Percentiles rank a stretch among this genome's conserved stretches.
These are phyloP conservation scores for Apiotrichum mycotoxinovorans DNA, from an alignment of 1,284 basidiomycete species.

Conservation along the genomic window DNA sequence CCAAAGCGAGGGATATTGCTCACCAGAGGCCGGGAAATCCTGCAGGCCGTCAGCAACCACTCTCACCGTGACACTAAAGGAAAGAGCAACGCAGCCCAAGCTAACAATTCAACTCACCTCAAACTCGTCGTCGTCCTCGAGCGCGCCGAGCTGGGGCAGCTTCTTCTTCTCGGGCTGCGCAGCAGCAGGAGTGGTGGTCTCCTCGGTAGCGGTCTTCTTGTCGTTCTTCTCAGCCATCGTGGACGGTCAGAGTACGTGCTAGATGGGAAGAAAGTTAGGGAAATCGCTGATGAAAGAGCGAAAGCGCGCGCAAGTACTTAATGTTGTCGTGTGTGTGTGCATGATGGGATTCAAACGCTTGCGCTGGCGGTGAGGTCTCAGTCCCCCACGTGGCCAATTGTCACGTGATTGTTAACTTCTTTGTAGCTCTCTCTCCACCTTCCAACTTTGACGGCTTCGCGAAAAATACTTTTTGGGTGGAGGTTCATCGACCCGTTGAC, in stretches of 20 bases:
- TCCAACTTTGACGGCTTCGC: neutral
- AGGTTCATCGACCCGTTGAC: neutral
- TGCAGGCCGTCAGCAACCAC: neutral
- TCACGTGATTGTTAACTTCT: constrained; percentile 6
- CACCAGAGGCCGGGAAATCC: constrained; percentile 6
- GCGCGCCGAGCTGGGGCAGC: constrained; percentile 48
- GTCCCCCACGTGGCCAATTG: neutral
- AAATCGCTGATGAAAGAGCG: constrained; percentile 4
- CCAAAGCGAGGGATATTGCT: neutral
- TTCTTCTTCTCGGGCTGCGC: constrained; percentile 38
- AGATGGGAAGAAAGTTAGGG: neutral
- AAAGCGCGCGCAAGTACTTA: too few relatives aligned
- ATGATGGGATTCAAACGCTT: neutral
- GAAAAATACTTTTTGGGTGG: neutral
- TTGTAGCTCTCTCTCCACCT: neutral
- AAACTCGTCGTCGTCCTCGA: constrained; percentile 53
- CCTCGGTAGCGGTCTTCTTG: constrained; percentile 10
- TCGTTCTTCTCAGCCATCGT: constrained; percentile 20
- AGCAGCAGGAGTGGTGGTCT: neutral
- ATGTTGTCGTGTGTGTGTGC: too few relatives aligned
- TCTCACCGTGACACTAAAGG: neutral
- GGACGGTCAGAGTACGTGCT: neutral
- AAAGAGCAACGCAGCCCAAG: neutral
- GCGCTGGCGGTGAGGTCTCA: neutral
- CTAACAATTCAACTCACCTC: constrained; percentile 39